Evolutionary conservation across 2,329 filamentous ascomycete genomes (phyloP).

Genomic region (Nannizziopsis arthrosporioides): DNA sequence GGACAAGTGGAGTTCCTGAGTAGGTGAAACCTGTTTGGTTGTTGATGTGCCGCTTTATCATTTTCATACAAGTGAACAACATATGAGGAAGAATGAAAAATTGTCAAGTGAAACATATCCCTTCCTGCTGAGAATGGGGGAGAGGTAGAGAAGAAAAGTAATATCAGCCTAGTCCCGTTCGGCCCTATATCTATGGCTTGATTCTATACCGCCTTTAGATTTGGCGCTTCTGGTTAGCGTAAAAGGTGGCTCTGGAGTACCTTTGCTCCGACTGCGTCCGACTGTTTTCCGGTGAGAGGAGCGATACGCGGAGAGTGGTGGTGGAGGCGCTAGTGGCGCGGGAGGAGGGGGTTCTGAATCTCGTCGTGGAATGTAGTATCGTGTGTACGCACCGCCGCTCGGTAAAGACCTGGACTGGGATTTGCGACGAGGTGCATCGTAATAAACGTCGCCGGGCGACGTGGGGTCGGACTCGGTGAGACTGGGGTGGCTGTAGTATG

Average conservation of each 20-base stretch:
- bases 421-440: not conserved
- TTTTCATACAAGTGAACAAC: too few relatives aligned
- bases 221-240: not conserved
- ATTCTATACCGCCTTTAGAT: not conserved
- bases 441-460: not conserved
- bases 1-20: too few relatives aligned
- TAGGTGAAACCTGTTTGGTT: too few relatives aligned
- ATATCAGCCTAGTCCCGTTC: not conserved
- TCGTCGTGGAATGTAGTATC: constrained; percentile 3
- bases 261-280: constrained; percentile 4
- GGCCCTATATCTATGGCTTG: constrained; percentile 1
- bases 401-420: constrained; percentile 3
- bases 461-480: constrained; percentile 1
- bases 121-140: too few relatives aligned
- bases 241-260: constrained; percentile 1
- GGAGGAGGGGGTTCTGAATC: not conserved
- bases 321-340: not conserved
- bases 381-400: not conserved
- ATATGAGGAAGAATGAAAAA: too few relatives aligned
- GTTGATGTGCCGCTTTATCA: too few relatives aligned
- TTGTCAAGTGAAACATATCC: too few relatives aligned
- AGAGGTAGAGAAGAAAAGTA: too few relatives aligned
- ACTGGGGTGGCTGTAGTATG: constrained; percentile 1
- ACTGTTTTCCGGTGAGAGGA: not conserved
- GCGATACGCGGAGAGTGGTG: not conserved